Evolutionary conservation across 164 flowering plant species (phyloP).

Genomic region (Hamamelis virginiana): DNA sequence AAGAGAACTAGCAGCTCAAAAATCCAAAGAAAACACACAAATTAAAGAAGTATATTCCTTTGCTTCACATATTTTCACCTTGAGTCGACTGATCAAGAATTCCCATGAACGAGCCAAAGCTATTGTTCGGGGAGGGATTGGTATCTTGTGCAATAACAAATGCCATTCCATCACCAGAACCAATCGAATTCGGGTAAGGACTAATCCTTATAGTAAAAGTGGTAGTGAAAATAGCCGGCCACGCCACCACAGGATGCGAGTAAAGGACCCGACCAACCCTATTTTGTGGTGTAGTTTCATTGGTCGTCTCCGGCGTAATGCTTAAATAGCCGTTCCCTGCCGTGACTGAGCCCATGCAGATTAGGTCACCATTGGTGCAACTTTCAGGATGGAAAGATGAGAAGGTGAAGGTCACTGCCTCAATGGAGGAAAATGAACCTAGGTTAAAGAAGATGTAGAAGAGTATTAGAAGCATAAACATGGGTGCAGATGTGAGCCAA

Average conservation of each 20-base stretch:
- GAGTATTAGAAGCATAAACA: constrained; percentile 28
- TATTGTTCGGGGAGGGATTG: constrained; percentile 36
- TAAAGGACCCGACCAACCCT: constrained; percentile 41
- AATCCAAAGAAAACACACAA: too few relatives aligned
- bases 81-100: constrained; percentile 35
- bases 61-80: constrained; percentile 21
- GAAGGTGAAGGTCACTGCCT: constrained; percentile 27
- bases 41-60: too few relatives aligned
- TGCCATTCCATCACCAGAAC: constrained; percentile 53
- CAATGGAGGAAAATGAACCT: constrained; percentile 11
- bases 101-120: constrained; percentile 47
- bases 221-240: constrained; percentile 49
- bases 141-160: constrained; percentile 41
- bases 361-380: constrained; percentile 32
- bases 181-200: constrained; percentile 18
- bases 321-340: constrained; percentile 30
- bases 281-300: background rate
- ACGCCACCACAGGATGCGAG: constrained; percentile 31
- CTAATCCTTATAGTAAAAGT: constrained; percentile 42
- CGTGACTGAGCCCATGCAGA: constrained; percentile 43
- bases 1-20: too few relatives aligned
- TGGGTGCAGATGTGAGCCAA: constrained; percentile 11
- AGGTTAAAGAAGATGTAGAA: constrained; percentile 18
- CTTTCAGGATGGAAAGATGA: constrained; percentile 28
- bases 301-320: constrained; percentile 28